Evolutionary conservation across 2,329 filamentous ascomycete genomes (phyloP).

Genomic region (Penicillium concentricum): DNA sequence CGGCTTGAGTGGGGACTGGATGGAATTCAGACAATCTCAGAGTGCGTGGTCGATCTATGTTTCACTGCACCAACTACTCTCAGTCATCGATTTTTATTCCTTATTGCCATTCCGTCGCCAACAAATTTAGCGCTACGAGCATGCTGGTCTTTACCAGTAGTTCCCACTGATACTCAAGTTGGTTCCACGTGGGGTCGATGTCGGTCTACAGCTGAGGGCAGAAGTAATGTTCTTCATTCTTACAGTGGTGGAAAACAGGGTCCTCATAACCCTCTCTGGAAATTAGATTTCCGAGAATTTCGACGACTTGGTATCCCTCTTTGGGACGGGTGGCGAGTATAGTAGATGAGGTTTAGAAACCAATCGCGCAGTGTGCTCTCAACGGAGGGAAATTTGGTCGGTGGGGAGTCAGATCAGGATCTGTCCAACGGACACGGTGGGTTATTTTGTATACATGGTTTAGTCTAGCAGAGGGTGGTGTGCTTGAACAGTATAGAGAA

Average conservation of each 20-base stretch:
- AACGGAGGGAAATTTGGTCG: not conserved
- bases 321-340: not conserved
- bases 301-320: not conserved
- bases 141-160: not conserved
- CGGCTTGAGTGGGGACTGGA: not conserved
- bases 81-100: not conserved
- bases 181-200: not conserved
- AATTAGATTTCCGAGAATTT: not conserved
- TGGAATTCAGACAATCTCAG: not conserved
- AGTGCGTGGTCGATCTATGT: not conserved
- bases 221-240: not conserved
- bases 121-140: not conserved
- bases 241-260: not conserved
- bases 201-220: not conserved
- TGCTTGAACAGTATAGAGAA: too few species aligned
- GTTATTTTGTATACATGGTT: too few species aligned
- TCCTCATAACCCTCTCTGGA: not conserved
- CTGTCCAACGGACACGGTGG: not conserved
- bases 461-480: too few species aligned
- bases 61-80: not conserved
- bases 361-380: not conserved
- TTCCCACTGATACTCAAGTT: too few species aligned
- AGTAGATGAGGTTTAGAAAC: not conserved
- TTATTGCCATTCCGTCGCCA: not conserved
- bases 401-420: not conserved